Base-by-base conservation (phyloP, 1,139 yeast species). In the Zygoascus hellenicus region DNA sequence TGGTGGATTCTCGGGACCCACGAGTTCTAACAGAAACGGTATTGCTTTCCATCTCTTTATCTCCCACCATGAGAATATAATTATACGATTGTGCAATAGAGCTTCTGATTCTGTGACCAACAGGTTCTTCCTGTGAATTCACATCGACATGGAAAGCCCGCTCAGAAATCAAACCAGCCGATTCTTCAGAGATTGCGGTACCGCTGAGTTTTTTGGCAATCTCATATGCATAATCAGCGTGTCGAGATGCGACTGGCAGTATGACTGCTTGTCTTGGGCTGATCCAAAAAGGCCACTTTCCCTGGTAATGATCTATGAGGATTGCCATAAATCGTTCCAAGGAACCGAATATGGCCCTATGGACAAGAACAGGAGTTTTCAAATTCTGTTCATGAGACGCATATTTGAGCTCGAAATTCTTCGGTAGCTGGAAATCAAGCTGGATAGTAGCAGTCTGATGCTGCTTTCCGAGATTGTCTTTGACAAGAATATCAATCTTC, bases 271-370 rank as follows among this genome's bases (percentile, higher is more conserved):
- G 99, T 54, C 95, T 76, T n/a, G 98, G 97, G 52, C 85, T 87
- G 50, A 92, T 67, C 98, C 98, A 92, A 63, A 94, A 92, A 10
- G 99, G 99, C 98, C 99, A 92, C 57, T 84, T 84, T 0, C 98
- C 99, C 48, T 79, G 79, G 64, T 81, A 90, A 58, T 90, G 96
- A 63, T 94, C 98, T 43, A 90, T 79, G 51, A 92, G 71, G 54
- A 94, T 79, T 2, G 97, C 97, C 65, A 92, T 72, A 65, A 92
- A 90, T 56, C 99, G 75, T 65, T 92, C 98, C 19, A 92, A 75
- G 0, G 96, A 87, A 0, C 99, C 99, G 60, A 88, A 86, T 2
- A 92, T 89, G 0, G 98, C 98, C 49, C 99, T 75, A 61, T 92
- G 99, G 31, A 92, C 79, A 85, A 92, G 80, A 32, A 92, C 92